Conservation (phyloP, 2,329 filamentous ascomycete genomes). For the Penicillium sp. region DNA sequence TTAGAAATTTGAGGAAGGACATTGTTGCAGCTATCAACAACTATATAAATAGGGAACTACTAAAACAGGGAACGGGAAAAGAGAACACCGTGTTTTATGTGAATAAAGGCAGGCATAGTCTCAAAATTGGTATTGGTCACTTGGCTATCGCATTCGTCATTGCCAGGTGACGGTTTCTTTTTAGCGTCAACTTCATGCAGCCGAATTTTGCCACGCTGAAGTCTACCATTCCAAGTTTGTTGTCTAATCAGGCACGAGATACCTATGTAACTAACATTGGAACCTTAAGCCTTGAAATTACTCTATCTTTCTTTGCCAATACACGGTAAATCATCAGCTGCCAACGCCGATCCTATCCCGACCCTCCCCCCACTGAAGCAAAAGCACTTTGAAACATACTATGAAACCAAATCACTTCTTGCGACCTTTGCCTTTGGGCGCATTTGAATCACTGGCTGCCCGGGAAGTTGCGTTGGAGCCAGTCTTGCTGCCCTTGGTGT, state of each 20-base stretch:
- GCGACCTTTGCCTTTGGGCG: constrained; percentile 47
- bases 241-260: constrained; percentile 7
- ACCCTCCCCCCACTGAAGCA: neutral
- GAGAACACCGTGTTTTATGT: neutral
- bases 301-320: constrained; percentile 17
- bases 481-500: constrained; percentile 73
- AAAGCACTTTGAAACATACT: neutral
- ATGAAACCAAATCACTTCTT: constrained; percentile 41
- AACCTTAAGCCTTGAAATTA: constrained; percentile 8
- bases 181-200: constrained; percentile 4
- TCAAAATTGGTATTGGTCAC: neutral
- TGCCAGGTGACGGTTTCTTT: constrained; percentile 1
- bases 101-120: neutral
- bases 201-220: constrained; percentile 10
- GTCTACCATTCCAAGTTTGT: neutral
- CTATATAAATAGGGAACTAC: neutral
- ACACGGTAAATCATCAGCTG: constrained; percentile 16
- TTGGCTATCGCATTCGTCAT: constrained; percentile 4
- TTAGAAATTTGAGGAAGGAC: constrained; percentile 12
- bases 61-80: neutral
- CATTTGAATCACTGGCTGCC: constrained; percentile 79
- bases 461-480: constrained; percentile 73
- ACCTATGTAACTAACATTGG: neutral
- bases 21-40: constrained; percentile 1
- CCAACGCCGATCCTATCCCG: constrained; percentile 18